Conservation (phyloP, 1,284 basidiomycete species). For the Schizopora paradoxa region DNA sequence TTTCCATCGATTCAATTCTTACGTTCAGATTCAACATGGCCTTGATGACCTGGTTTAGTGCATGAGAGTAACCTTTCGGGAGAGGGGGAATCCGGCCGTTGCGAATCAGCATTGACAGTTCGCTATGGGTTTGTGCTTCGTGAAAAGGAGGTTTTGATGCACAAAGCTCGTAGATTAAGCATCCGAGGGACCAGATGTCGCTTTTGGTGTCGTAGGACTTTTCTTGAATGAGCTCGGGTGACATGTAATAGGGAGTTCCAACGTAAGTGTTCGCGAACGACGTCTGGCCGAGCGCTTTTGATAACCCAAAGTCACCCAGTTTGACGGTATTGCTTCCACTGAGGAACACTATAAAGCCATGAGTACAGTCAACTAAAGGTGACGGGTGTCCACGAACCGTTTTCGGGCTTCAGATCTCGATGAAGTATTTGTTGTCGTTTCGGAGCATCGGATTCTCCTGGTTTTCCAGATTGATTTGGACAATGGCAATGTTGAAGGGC, state of each 20-base stretch:
- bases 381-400: slow-evolving; percentile 51
- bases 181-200: slow-evolving; percentile 97
- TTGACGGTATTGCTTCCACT: slow-evolving; percentile 79
- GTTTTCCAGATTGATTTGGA: slow-evolving; percentile 49
- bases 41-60: slow-evolving; percentile 70
- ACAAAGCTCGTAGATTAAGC: slow-evolving; percentile 93
- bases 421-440: slow-evolving; percentile 80
- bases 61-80: slow-evolving; percentile 75
- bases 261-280: slow-evolving; percentile 95
- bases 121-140: slow-evolving; percentile 83
- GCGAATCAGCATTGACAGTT: slow-evolving; percentile 77
- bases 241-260: slow-evolving; percentile 99
- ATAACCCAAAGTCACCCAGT: slow-evolving; percentile 93
- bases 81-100: slow-evolving; percentile 84
- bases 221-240: slow-evolving; percentile 93
- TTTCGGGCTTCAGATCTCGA: slow-evolving; percentile 95
- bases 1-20: slow-evolving; percentile 25
- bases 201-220: slow-evolving; percentile 96
- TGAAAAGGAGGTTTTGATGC: slow-evolving; percentile 88
- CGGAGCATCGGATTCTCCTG: slow-evolving; percentile 33
- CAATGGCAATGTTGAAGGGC: slow-evolving; percentile 92
- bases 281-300: slow-evolving; percentile 83
- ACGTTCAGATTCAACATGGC: slow-evolving; percentile 85
- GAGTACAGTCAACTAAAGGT: slow-evolving; percentile 1
- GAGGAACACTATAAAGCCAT: slow-evolving; percentile 62